Conservation (phyloP, 495 filamentous ascomycete genomes). For the Monascus purpureus region DNA sequence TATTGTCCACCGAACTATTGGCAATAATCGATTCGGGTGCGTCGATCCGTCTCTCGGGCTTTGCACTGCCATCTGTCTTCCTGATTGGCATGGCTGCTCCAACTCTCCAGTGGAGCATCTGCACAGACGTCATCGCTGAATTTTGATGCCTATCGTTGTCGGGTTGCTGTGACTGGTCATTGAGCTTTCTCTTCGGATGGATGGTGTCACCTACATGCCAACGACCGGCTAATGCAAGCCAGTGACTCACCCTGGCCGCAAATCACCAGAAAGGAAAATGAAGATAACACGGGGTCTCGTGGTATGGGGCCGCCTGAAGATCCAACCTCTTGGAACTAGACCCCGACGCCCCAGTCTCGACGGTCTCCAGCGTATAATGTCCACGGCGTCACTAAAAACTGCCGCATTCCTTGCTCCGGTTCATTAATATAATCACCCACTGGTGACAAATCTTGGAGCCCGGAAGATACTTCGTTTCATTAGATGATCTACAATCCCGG, state of each 20-base stretch:
- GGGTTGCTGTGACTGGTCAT: neutral
- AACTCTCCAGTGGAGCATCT: too few relatives aligned
- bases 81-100: conserved; percentile 23
- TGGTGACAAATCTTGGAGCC: too few relatives aligned
- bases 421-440: too few relatives aligned
- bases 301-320: conserved; percentile 6
- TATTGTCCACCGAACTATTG: conserved; percentile 27
- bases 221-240: conserved; percentile 23
- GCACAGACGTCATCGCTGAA: too few relatives aligned
- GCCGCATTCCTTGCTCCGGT: too few relatives aligned
- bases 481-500: too few relatives aligned
- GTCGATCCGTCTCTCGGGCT: conserved; percentile 26
- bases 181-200: conserved; percentile 3
- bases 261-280: conserved; percentile 1
- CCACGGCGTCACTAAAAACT: too few relatives aligned
- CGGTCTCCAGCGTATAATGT: too few relatives aligned
- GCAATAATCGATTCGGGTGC: conserved; percentile 24
- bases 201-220: conserved; percentile 18
- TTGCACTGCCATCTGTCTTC: conserved; percentile 17
- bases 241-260: conserved; percentile 8
- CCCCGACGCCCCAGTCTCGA: conserved; percentile 8
- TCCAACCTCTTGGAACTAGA: conserved; percentile 8
- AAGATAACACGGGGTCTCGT: neutral
- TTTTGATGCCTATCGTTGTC: too few relatives aligned
- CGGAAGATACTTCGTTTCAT: too few relatives aligned